Conservation (phyloP, 306 rosid genomes). For the Cicer arietinum region DNA sequence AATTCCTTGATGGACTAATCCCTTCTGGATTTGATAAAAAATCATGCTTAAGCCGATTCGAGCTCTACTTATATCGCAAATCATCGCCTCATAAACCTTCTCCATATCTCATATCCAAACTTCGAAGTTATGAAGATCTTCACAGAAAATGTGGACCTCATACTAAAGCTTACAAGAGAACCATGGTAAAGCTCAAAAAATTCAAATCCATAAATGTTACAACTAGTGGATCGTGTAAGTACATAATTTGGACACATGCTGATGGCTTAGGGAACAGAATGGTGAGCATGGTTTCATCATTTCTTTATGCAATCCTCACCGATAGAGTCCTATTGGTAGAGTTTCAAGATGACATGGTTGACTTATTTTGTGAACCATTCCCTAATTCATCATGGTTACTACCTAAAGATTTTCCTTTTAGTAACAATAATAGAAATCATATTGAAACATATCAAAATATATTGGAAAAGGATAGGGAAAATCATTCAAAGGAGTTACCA, state of each 20-base stretch:
- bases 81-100: conserved; percentile 53
- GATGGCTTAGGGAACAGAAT: conserved; percentile 71
- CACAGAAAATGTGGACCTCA: conserved; percentile 61
- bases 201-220: conserved; percentile 12
- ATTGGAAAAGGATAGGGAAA: conserved; percentile 41
- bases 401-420: conserved; percentile 53
- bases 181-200: conserved; percentile 30
- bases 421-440: conserved; percentile 13
- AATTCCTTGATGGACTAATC: conserved; percentile 51
- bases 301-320: conserved; percentile 66
- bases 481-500: conserved; percentile 36
- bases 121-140: conserved; percentile 58
- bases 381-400: conserved; percentile 63
- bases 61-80: conserved; percentile 53
- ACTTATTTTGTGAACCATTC: conserved; percentile 56
- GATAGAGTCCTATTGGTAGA: conserved; percentile 53
- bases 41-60: conserved; percentile 58
- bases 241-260: conserved; percentile 53
- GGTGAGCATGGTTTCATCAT: conserved; percentile 57
- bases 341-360: conserved; percentile 41
- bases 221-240: conserved; percentile 48
- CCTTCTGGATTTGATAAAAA: conserved; percentile 54
- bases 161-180: conserved; percentile 45
- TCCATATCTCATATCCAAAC: conserved; percentile 56
- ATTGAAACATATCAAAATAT: conserved; percentile 55